Percentiles rank a stretch among this genome's conserved stretches.
phyloP scores from a whole-genome alignment of 2,329 filamentous ascomycete species.

The Diaporthe batatas region DNA sequence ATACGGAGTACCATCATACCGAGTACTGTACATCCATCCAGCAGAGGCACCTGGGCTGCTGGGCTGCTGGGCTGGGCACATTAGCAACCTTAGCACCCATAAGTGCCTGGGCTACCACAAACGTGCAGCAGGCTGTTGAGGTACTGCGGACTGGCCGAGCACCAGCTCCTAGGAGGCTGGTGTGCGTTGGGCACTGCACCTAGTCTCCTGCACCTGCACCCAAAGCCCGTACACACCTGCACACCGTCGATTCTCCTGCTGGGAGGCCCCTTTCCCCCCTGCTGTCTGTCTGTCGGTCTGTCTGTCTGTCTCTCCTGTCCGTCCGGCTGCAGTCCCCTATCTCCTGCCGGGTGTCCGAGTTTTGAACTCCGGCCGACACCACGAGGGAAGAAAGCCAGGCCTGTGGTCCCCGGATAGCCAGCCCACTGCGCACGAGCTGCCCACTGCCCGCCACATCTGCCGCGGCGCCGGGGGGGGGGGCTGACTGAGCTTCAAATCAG shows the following conservation, averaged over 20 bases:
- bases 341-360: slow-evolving; percentile 29
- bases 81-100: slow-evolving; percentile 5
- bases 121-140: background rate
- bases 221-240: slow-evolving; percentile 6
- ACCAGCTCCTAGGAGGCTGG: slow-evolving; percentile 35
- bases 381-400: background rate
- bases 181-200: slow-evolving; percentile 36
- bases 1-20: too few relatives aligned
- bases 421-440: slow-evolving; percentile 18
- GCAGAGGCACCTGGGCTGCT: too few relatives aligned
- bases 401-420: slow-evolving; percentile 12
- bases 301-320: background rate
- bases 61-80: too few relatives aligned
- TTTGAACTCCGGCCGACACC: slow-evolving; percentile 15
- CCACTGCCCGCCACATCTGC: slow-evolving; percentile 26
- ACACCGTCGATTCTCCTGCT: slow-evolving; percentile 30
- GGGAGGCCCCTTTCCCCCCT: slow-evolving; percentile 7
- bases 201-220: slow-evolving; percentile 36
- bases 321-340: slow-evolving; percentile 17
- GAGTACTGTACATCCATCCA: too few relatives aligned
- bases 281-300: background rate
- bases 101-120: slow-evolving; percentile 17
- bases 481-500: slow-evolving; percentile 32
- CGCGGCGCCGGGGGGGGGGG: background rate
- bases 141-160: slow-evolving; percentile 34